Conservation (phyloP, 352 stramenopile species). For the Blastocystis sp. region DNA sequence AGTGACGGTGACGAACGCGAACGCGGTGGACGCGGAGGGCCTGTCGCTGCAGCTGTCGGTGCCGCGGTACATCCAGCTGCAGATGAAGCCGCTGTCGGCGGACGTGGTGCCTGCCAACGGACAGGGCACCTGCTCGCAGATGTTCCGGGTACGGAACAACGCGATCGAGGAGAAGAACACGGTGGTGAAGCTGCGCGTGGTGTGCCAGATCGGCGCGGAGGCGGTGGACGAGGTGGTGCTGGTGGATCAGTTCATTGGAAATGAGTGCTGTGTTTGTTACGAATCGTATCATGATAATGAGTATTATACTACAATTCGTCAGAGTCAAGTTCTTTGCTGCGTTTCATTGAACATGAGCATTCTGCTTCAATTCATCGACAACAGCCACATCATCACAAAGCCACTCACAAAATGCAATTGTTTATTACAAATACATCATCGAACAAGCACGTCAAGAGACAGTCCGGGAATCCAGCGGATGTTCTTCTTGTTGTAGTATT, state of each 20-base stretch:
- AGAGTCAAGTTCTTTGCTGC: no score
- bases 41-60: conserved; percentile 91
- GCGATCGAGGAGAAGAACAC: conserved; percentile 87
- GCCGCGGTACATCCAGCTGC: conserved; percentile 88
- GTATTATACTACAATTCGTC: no score
- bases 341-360: no score
- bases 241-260: conserved; percentile 70
- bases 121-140: conserved; percentile 83
- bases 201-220: conserved; percentile 75
- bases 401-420: no score
- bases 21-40: conserved; percentile 80
- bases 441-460: not conserved
- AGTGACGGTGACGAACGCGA: conserved; percentile 85
- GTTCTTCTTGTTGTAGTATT: conserved; percentile 65
- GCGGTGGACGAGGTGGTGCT: conserved; percentile 71
- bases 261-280: conserved; percentile 18
- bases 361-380: no score
- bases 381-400: no score
- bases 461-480: conserved; percentile 34
- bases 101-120: conserved; percentile 83
- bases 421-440: not conserved
- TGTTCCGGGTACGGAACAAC: conserved; percentile 91
- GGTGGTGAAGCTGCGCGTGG: conserved; percentile 81
- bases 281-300: no score
- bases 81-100: conserved; percentile 91